Percentiles rank a stretch among this genome's conserved stretches.
phyloP scores from a whole-genome alignment of 2,329 filamentous ascomycete species.

The Cordyceps tenuipes region DNA sequence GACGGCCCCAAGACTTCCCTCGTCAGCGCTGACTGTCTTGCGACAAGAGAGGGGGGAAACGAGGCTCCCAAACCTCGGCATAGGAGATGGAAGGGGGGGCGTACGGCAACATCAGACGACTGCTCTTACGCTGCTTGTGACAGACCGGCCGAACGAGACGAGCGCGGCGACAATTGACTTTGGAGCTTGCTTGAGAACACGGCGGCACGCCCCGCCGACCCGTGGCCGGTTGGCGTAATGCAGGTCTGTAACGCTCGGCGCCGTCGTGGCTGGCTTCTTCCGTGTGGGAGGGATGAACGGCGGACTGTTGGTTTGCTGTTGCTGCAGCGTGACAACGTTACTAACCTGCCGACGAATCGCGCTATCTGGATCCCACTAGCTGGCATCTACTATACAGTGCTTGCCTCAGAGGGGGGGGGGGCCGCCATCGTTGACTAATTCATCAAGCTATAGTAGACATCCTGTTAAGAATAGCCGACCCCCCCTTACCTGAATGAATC shows the following conservation, averaged over 20 bases:
- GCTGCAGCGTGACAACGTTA: too few species aligned
- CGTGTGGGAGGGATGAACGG: background rate
- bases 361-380: too few species aligned
- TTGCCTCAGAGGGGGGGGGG: too few species aligned
- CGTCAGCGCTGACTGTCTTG: background rate
- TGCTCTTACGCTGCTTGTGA: constrained; percentile 6
- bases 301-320: too few species aligned
- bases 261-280: background rate
- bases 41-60: background rate
- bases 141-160: background rate
- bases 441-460: background rate
- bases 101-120: background rate
- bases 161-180: too few species aligned
- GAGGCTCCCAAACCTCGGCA: background rate
- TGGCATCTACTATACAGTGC: too few species aligned
- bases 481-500: background rate
- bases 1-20: background rate
- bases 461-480: background rate
- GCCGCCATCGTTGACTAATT: too few species aligned
- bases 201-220: background rate
- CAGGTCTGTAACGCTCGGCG: background rate
- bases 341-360: too few species aligned
- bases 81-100: background rate
- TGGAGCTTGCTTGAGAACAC: background rate
- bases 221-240: background rate